These are phyloP conservation scores for Friedmanniomyces endolithicus DNA, from an alignment of 495 filamentous ascomycete species.

Conservation along the genomic window DNA sequence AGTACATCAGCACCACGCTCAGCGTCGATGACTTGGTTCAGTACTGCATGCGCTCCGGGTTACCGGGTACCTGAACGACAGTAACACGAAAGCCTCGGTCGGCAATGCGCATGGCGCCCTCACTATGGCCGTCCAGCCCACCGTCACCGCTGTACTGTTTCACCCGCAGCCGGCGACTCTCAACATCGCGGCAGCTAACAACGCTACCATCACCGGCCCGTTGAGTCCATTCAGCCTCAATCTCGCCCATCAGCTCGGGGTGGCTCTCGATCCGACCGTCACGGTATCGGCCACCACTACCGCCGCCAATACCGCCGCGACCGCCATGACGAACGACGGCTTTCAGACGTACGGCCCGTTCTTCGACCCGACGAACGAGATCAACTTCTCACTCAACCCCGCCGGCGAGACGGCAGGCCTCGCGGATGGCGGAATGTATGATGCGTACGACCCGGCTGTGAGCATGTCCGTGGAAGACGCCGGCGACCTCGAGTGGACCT, in stretches of 20 bases:
- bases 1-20: neutral
- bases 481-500: slow-evolving; percentile 2
- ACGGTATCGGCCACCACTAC: neutral
- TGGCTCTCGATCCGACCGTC: neutral
- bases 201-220: neutral
- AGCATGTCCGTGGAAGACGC: neutral
- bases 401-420: neutral
- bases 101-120: neutral
- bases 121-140: slow-evolving; percentile 5
- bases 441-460: neutral
- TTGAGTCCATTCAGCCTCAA: neutral
- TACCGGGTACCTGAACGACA: neutral
- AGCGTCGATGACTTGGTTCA: slow-evolving; percentile 9
- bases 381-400: slow-evolving; percentile 3
- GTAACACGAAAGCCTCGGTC: neutral
- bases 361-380: slow-evolving; percentile 2
- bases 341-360: neutral
- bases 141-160: too few relatives aligned
- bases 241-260: neutral
- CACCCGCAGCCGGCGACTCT: neutral
- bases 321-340: neutral
- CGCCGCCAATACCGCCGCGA: neutral
- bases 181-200: neutral
- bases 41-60: slow-evolving; percentile 1
- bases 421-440: neutral